Base-by-base conservation (phyloP, 176 grass and related monocot genomes). In the Oryza longistaminata region DNA sequence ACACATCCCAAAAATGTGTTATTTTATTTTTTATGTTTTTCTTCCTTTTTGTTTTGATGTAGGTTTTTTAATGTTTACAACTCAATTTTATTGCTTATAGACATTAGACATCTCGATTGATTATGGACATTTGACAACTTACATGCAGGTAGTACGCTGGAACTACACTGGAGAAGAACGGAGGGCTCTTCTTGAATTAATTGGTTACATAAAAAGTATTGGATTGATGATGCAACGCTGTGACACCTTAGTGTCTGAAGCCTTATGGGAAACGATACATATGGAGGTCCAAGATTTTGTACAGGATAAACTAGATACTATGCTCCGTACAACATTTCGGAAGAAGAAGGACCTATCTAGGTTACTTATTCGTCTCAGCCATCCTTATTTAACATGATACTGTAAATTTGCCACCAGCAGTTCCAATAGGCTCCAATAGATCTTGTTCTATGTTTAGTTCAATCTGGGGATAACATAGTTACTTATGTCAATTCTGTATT, bases 251-350 rank as follows among this genome's bases (percentile, higher is more conserved):
- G 89, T 98, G 34, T 92, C 91, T 81, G 96, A 98, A 90, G 96
- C 96, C 87, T 93, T 98, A 62, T 98, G 93, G 96, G 96, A 98
- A 90, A 98, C 93, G 77, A 98, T 98, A 75, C 96, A 98, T 88
- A 94, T 91, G 86, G 96, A 98, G 85, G 96, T 98, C 67, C 96
- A 98, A 87, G 93, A 98, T 90, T 98, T 98, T 95, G 93, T 95
- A 78, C 96, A 98, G 73, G 93, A 93, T 93, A 98, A 95, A 85
- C 85, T 98, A 60, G 93, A 98, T 52, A 94, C 82, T 9, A 98
- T 98, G 96, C 83, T 95, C 66, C 96, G 89, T 74, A 95, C 96
- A 85, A 92, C 96, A 88, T 98, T 98, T 80, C 91, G 93, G 50
- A 98, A 98, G 87, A 98, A 98, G 80, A 98, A 98, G 49, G 96